Conservation (phyloP, 2,329 filamentous ascomycete species). For the Aspergillus persii region DNA sequence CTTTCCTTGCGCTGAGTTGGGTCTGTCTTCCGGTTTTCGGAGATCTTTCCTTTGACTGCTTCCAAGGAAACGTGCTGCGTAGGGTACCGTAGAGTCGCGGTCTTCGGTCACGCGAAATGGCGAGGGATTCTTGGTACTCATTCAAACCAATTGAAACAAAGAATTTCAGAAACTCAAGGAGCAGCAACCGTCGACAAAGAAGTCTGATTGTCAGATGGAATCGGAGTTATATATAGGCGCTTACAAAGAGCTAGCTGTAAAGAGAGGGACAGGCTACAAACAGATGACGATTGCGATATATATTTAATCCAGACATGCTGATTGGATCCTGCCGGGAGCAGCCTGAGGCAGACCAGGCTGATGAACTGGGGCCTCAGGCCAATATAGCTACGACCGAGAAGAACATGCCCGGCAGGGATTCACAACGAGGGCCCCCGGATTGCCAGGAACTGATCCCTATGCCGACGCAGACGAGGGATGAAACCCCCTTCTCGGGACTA, state of each 20-base stretch:
- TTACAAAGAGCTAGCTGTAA: background rate
- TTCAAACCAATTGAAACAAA: background rate
- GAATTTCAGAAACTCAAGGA: background rate
- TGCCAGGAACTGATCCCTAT: background rate
- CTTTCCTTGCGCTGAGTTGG: background rate
- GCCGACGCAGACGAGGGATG: constrained; percentile 1
- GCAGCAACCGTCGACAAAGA: background rate
- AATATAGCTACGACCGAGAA: background rate
- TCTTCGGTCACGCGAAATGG: no score
- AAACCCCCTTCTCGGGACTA: constrained; percentile 4
- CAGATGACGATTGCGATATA: background rate
- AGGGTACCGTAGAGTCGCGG: background rate
- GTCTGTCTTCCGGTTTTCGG: background rate
- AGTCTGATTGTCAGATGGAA: background rate
- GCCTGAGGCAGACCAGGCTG: constrained; percentile 5
- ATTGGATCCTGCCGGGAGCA: background rate
- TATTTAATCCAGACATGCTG: background rate
- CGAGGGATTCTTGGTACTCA: no score
- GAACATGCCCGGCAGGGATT: background rate
- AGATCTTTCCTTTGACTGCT: background rate
- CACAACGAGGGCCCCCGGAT: background rate
- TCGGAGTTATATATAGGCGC: background rate
- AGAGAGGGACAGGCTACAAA: background rate
- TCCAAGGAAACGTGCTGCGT: background rate
- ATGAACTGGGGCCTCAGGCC: background rate